A percentile compares a stretch with the other conserved stretches of the same genome.
phyloP scores from a whole-genome alignment of 768 basidiomycete species.

The Mycena vulgaris region DNA sequence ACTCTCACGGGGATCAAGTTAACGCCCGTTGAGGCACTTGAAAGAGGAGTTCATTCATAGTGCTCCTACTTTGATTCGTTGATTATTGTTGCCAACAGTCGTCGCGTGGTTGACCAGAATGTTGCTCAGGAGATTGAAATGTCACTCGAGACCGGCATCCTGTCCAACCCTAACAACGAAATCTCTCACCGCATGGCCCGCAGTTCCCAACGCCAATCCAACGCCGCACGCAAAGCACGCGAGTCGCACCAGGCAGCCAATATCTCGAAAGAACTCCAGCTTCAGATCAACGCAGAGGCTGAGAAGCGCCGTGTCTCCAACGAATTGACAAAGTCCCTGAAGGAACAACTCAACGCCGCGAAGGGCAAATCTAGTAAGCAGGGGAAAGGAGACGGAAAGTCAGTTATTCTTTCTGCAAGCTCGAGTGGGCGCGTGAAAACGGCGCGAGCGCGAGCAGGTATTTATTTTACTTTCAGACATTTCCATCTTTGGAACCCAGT shows the following conservation, averaged over 20 bases:
- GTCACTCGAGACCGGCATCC: neutral
- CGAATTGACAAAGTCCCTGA: neutral
- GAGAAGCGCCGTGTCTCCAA: conserved; percentile 11
- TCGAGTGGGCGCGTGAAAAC: conserved; percentile 5
- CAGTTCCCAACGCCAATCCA: conserved; percentile 1
- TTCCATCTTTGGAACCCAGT: no score
- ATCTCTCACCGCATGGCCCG: neutral
- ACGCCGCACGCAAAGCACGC: neutral
- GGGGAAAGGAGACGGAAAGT: neutral
- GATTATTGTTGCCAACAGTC: neutral
- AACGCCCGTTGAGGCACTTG: neutral
- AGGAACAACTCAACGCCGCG: conserved; percentile 8
- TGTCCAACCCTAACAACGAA: conserved; percentile 20
- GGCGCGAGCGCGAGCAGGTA: no score
- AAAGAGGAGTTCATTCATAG: neutral
- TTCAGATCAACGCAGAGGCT: neutral
- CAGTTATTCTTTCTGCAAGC: neutral
- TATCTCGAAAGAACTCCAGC: no score
- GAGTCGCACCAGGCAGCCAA: neutral
- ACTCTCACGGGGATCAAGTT: neutral
- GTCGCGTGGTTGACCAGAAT: neutral
- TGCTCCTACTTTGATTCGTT: neutral
- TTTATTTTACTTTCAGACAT: no score
- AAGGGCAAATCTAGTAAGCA: neutral
- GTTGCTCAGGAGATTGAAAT: conserved; percentile 9